These are phyloP conservation scores for Adansonia rubrostipa DNA, from an alignment of 441 rosid species.

Conservation along the genomic window DNA sequence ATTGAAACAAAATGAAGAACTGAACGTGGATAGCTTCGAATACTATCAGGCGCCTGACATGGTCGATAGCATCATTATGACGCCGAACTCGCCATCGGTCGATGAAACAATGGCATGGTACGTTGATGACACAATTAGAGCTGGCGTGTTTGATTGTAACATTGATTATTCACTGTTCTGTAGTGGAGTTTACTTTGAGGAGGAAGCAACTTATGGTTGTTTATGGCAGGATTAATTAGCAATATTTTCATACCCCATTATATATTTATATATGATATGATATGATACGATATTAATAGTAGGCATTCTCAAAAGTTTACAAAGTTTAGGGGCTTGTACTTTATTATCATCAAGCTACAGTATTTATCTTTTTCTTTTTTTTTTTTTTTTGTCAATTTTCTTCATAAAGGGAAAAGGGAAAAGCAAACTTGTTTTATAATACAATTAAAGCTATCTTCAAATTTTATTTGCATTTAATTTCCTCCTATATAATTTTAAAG, in stretches of 20 bases:
- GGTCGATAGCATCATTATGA: neutral
- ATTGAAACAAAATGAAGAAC: neutral
- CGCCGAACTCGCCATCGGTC: neutral
- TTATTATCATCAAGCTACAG: no score
- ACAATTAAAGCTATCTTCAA: no score
- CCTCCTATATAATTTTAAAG: no score
- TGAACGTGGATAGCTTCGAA: neutral
- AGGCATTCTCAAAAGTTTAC: no score
- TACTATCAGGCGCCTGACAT: neutral
- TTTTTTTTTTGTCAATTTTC: no score
- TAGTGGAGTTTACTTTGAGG: neutral
- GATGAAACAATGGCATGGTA: neutral
- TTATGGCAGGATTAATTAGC: neutral
- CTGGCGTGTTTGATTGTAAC: neutral
- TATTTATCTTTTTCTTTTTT: no score
- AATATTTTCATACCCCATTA: neutral
- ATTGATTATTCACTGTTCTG: neutral
- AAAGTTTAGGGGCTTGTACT: no score
- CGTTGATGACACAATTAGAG: neutral
- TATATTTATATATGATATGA: no score
- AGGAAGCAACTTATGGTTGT: neutral
- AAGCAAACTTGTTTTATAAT: no score
- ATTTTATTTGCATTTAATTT: no score
- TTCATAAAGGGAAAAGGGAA: no score
- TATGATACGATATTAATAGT: no score